phyloP scores from a whole-genome alignment of 805 yeast species.

The Nakazawaea ambrosiae region DNA sequence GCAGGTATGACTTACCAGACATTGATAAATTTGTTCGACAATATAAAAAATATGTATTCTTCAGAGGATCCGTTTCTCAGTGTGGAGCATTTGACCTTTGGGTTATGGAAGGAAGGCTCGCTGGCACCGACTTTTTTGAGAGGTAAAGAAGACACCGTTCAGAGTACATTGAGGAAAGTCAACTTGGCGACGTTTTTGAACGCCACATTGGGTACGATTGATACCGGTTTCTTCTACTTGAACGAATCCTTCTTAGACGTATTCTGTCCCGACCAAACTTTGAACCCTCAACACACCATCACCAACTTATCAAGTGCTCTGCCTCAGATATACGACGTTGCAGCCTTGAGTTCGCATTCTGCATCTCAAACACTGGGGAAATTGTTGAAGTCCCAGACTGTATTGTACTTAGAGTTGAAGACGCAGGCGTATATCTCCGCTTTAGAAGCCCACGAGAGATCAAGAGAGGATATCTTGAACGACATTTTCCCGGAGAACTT shows the following conservation, averaged over 20 bases:
- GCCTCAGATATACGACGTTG: background rate
- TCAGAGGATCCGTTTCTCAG: slow-evolving; percentile 68
- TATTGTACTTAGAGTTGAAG: slow-evolving; percentile 75
- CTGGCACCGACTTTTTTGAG: slow-evolving; percentile 50
- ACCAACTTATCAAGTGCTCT: slow-evolving; percentile 16
- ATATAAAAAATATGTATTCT: slow-evolving; percentile 61
- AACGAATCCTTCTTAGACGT: slow-evolving; percentile 81
- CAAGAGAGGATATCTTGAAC: slow-evolving; percentile 60
- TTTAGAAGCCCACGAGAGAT: slow-evolving; percentile 54
- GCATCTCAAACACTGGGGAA: slow-evolving; percentile 13
- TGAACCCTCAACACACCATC: slow-evolving; percentile 36
- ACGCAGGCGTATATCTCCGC: slow-evolving; percentile 95
- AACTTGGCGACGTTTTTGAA: slow-evolving; percentile 83
- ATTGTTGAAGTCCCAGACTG: slow-evolving; percentile 74
- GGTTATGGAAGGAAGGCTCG: slow-evolving; percentile 60
- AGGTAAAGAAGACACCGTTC: slow-evolving; percentile 55
- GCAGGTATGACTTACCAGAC: slow-evolving; percentile 60
- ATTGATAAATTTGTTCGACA: slow-evolving; percentile 70
- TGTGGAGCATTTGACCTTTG: slow-evolving; percentile 64
- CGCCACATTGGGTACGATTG: slow-evolving; percentile 80
- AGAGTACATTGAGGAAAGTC: slow-evolving; percentile 68
- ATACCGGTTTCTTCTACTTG: slow-evolving; percentile 80
- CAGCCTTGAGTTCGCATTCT: slow-evolving; percentile 3
- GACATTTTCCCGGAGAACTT: slow-evolving; percentile 69
- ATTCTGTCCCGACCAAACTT: slow-evolving; percentile 69